Evolutionary conservation across 345 rosid genomes (phyloP), one percentile per base, ranked within the genome.

Genomic region (Chamaenerion angustifolium): DNA sequence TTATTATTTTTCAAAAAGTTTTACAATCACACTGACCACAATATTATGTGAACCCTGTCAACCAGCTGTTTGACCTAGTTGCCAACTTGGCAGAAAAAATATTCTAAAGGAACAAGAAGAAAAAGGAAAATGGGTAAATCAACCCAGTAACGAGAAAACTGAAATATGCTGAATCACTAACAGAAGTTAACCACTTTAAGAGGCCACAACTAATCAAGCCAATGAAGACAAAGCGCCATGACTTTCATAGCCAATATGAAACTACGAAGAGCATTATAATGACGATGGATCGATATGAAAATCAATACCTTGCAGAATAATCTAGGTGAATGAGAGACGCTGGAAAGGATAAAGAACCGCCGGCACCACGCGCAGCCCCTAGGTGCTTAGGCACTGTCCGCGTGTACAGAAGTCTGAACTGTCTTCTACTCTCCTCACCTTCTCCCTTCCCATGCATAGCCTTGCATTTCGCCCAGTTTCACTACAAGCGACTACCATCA

Each of bases 261-360:
- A 7, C 0, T 8, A 31, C 10, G 37, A 49, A 7, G 40, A 49
- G 15, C 16, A 21, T n/a, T 7, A 16, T 40, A 12, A 27, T 17
- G 35, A 12, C 13, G 51, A 19, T 8, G 13, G 21, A 49, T 49
- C 11, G 37, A 25, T 37, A 25, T 21, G 53, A 25, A 14, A 17
- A 35, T 1, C 37, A 14, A 40, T 67, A 87, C 96, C 95, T 85
- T 80, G 63, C 3, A 69, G 46, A 82, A 79, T 6, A 56, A 82
- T 67, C 68, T 64, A 64, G 68, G 37, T 14, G 73, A 68, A 67
- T n/a, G n/a, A 73, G 71, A 9, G 72, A 54, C 31, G 71, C 65
- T 6, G 76, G 59, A 40, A 73, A 62, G 45, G 70, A 60, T 60
- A 59, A 68, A n/a, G 71, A 70, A 64, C 64, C 71, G 65, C 41